Evolutionary conservation across 768 basidiomycete species (phyloP), one percentile per base, ranked within the genome.

Genomic region (Hericium rajendrae): DNA sequence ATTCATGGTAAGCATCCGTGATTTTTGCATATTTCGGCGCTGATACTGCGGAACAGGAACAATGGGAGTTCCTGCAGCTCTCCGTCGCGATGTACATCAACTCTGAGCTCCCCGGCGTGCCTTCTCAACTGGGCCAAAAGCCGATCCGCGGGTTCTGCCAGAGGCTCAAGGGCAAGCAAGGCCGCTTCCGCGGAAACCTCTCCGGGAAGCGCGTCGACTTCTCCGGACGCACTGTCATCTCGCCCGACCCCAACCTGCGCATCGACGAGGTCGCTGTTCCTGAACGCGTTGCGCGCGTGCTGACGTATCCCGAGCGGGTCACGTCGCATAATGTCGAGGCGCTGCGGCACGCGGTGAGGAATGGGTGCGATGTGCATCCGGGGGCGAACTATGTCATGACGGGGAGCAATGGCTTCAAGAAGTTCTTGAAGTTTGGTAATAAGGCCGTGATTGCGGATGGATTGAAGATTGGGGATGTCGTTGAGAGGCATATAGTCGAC

Each of bases 191-290:
- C 68, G 97, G 97, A n/a, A 99, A 99, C 68, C 78, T 99, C 9
- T 97, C 94, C 0, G 97, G 97, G 60, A 99, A 99, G 71, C 93
- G 97, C 70, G 97, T 99, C 62, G 97, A 99, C 69, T 98, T 98
- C 69, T 97, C 94, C 0, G 95, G 85, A 4, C 88, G 97, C 65
- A 99, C 97, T 6, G 97, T 99, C 70, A 99, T 99, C 67, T 95
- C 94, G 2, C 97, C 97, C 1, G 97, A 99, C 71, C 97, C 97
- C 16, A 99, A 98, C 67, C 74, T 99, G 61, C 86, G 92, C 53
- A 97, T 99, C 67, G 97, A 99, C 69, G 95, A 99, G 73, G 94
- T 99, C 10, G 97, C 97, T 13, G 88, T 99, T 0, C 97, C 97
- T 0, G 89, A 95, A 69, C 86, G 92, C 46, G 91, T 99, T 12